Evolutionary conservation across 495 filamentous ascomycete genomes (phyloP), one percentile per base, ranked within the genome.

Genomic region (Xylaria bambusicola): DNA sequence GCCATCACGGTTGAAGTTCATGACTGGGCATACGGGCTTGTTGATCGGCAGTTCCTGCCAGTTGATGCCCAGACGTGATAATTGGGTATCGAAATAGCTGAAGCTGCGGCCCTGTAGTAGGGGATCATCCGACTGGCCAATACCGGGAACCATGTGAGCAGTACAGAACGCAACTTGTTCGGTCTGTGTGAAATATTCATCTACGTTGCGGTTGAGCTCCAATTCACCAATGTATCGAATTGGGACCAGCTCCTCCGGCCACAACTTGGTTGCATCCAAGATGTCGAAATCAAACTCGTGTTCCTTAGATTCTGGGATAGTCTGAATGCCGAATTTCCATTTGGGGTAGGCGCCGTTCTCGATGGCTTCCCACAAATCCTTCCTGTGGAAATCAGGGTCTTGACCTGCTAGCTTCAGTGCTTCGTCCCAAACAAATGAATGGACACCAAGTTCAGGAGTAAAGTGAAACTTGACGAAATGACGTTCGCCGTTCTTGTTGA

Each of bases 211-310:
- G 78, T 96, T 93, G 27, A 96, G 83, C 53, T 91, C 85, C 9
- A 97, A 64, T 73, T 93, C 83, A 31, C 91, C 92, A 60, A 96
- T 90, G 68, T 90, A 88, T 2, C 87, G 80, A 44, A 93, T 80
- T 0, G 92, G 92, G 3, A 96, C 77, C 1, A 88, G 73, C 38
- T 96, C 89, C 64, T 96, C 90, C 0, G 92, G 92, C 91, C 90
- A 96, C 35, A 94, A 66, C 74, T 97, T 96, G 33, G 92, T 96
- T n/a, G 91, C 88, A 63, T 97, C 92, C 6, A 96, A 80, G 56
- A 93, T 88, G 66, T 96, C 92, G 48, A 96, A 96, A 4, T 96
- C 90, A 62, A 96, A 96, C 45, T 92, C 85, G 65, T 94, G 76
- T 67, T 88, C 79, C 40, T 88, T 78, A 13, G 79, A 80, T 58